Conservation (phyloP, 75 land plant species). For the Azolla pinnata region DNA sequence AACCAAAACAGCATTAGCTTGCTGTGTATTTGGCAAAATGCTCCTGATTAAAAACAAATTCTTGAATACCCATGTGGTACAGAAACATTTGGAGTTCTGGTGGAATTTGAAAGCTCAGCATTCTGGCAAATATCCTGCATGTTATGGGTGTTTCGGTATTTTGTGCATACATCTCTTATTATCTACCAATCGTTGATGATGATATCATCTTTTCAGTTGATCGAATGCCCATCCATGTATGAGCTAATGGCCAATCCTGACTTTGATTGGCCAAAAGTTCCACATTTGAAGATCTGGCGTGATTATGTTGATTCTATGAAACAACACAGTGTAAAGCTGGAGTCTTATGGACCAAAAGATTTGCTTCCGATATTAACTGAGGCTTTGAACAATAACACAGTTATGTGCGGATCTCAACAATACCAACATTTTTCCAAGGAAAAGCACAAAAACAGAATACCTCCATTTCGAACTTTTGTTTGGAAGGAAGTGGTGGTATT, state of each 20-base stretch:
- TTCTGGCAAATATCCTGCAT: no score
- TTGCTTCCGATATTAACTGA: slow-evolving; percentile 40
- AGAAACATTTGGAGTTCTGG: no score
- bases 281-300: slow-evolving; percentile 72
- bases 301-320: slow-evolving; percentile 35
- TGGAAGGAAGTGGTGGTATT: no score
- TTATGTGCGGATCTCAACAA: slow-evolving; percentile 9
- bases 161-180: no score
- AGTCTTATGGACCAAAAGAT: slow-evolving; percentile 48
- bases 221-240: slow-evolving; percentile 96
- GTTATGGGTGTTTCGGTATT: no score
- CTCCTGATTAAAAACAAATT: background rate
- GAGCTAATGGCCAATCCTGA: slow-evolving; percentile 76
- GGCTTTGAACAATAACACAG: slow-evolving; percentile 64
- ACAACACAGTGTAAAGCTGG: slow-evolving; percentile 28
- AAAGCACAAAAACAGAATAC: no score
- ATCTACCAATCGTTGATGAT: no score
- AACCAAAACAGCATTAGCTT: no score
- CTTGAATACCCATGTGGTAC: no score
- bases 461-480: no score
- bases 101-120: no score
- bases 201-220: slow-evolving; percentile 73
- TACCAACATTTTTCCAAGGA: background rate
- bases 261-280: slow-evolving; percentile 57
- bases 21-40: no score